Evolutionary conservation across 441 rosid genomes (phyloP).

Genomic region (Capsella rubella): DNA sequence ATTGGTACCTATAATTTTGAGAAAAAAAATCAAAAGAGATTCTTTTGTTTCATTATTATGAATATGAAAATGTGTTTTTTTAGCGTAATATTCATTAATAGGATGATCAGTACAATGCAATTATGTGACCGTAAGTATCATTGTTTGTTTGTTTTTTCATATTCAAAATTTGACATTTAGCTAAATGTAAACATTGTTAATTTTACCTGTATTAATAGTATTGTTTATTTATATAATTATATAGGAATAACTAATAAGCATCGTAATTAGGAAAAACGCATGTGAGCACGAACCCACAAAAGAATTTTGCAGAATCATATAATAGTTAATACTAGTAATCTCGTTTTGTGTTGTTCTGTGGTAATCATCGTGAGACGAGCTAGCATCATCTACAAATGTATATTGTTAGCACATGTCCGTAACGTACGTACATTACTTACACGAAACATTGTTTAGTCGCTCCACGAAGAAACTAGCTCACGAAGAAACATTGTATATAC

Average conservation of each 20-base stretch:
- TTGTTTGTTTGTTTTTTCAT: neutral
- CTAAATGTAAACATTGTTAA: neutral
- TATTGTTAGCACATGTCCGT: constrained; percentile 20
- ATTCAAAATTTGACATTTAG: too few species aligned
- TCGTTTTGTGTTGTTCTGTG: constrained; percentile 9
- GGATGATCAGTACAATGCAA: neutral
- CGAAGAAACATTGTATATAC: neutral
- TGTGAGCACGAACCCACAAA: constrained; percentile 45
- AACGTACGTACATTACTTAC: constrained; percentile 19
- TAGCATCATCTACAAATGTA: constrained; percentile 24
- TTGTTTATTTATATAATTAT: neutral
- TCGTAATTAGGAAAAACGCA: constrained; percentile 38
- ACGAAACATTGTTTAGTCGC: neutral
- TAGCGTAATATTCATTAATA: neutral
- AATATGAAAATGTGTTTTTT: neutral
- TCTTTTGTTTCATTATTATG: neutral
- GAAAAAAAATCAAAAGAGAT: neutral
- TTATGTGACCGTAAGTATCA: neutral
- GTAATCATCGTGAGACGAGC: constrained; percentile 40
- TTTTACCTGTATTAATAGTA: constrained; percentile 6
- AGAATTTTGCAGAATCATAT: constrained; percentile 36
- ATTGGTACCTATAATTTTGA: neutral
- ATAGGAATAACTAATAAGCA: neutral
- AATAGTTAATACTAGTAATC: neutral
- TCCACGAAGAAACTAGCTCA: neutral